A percentile compares a stretch with the other conserved stretches of the same genome.
phyloP scores from a whole-genome alignment of 768 basidiomycete genomes.

The Podaxis sp. region DNA sequence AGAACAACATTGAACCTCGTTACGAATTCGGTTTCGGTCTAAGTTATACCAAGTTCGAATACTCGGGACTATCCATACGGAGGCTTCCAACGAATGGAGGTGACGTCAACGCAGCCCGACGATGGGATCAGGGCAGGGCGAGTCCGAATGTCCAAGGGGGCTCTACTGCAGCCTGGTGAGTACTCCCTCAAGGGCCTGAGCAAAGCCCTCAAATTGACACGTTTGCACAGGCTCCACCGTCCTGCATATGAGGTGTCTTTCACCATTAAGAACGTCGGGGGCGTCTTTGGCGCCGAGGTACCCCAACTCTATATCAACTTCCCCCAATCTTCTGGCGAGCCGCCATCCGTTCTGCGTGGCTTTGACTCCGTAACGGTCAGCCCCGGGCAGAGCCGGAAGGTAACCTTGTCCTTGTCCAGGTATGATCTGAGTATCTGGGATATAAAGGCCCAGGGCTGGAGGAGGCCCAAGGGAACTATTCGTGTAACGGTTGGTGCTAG shows the following conservation, averaged over 20 bases:
- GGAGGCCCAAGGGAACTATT: constrained; percentile 62
- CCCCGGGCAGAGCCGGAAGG: constrained; percentile 45
- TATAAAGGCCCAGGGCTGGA: constrained; percentile 71
- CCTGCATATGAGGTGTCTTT: constrained; percentile 66
- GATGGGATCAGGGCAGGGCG: constrained; percentile 62
- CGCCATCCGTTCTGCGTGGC: constrained; percentile 69
- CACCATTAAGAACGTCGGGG: constrained; percentile 64
- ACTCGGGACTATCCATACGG: constrained; percentile 54
- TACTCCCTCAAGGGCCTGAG: not conserved
- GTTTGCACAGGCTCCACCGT: constrained; percentile 55
- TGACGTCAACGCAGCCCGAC: constrained; percentile 35
- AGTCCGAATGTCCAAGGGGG: constrained; percentile 57
- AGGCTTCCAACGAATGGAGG: constrained; percentile 38
- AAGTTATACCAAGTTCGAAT: constrained; percentile 82
- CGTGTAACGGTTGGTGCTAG: constrained; percentile 67
- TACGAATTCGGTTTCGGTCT: constrained; percentile 91
- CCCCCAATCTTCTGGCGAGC: constrained; percentile 62
- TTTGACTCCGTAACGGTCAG: constrained; percentile 59
- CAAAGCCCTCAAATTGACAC: not conserved
- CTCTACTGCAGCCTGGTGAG: constrained; percentile 59
- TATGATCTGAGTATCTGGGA: constrained; percentile 82
- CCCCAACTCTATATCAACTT: constrained; percentile 78
- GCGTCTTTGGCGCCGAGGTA: constrained; percentile 56
- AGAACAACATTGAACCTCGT: constrained; percentile 74
- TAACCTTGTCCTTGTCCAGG: constrained; percentile 60